A percentile compares a stretch with the other conserved stretches of the same genome.
These are phyloP conservation scores for Suillus luteus DNA, from an alignment of 768 basidiomycete species.

Conservation along the genomic window DNA sequence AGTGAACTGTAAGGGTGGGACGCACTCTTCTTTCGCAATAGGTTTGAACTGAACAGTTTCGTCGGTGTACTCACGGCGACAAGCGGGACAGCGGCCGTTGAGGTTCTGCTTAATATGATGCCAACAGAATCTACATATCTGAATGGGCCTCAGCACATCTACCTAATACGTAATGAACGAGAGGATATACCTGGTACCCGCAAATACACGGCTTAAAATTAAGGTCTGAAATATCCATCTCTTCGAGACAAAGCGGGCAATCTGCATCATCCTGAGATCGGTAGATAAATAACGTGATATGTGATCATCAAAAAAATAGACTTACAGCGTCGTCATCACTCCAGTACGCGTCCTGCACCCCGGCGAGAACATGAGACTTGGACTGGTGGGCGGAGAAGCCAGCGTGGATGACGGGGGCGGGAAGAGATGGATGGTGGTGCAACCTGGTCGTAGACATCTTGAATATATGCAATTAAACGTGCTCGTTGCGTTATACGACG, in stretches of 20 bases:
- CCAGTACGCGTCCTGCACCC: conserved; percentile 96
- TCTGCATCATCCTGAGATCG: conserved; percentile 87
- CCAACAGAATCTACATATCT: conserved; percentile 99
- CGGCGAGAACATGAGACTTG: conserved; percentile 84
- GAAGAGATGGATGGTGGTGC: conserved; percentile 63
- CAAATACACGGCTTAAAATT: conserved; percentile 99
- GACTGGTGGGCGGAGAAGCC: conserved; percentile 73
- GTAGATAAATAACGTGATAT: conserved; percentile 19
- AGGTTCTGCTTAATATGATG: conserved; percentile 97
- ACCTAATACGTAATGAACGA: conserved; percentile 18
- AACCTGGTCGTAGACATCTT: conserved; percentile 56
- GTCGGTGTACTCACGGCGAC: conserved; percentile 89
- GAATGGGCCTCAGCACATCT: conserved; percentile 3
- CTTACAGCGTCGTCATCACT: conserved; percentile 87
- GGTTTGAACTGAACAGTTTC: conserved; percentile 94
- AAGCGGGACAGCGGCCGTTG: conserved; percentile 96
- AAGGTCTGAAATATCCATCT: conserved; percentile 98
- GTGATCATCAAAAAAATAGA: conserved; percentile 17
- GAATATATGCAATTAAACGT: neutral
- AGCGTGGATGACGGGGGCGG: conserved; percentile 73
- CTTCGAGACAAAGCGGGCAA: conserved; percentile 96
- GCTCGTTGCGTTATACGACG: conserved; percentile 17
- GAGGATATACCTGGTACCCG: conserved; percentile 81
- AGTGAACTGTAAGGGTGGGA: conserved; percentile 22
- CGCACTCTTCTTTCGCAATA: conserved; percentile 93